Percentiles rank a stretch among this genome's conserved stretches.
phyloP scores from a whole-genome alignment of 1,284 basidiomycete species.

The Ustilago cynodontis region DNA sequence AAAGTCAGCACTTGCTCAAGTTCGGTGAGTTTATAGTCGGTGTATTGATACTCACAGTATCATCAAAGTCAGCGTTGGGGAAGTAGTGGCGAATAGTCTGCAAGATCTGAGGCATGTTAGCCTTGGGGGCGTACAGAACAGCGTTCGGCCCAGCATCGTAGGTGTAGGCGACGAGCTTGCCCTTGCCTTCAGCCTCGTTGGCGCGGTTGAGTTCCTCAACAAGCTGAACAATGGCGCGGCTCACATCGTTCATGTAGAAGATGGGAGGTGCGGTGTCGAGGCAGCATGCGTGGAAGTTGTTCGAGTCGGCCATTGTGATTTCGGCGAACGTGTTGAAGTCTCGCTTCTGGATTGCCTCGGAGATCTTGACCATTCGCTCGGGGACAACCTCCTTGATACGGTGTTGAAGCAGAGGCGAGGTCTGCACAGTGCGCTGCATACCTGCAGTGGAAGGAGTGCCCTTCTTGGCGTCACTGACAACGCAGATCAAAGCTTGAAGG shows the following conservation, averaged over 20 bases:
- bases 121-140: conserved; percentile 88
- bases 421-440: conserved; percentile 97
- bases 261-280: conserved; percentile 97
- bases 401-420: conserved; percentile 87
- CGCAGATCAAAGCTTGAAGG: conserved; percentile 96
- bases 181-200: conserved; percentile 73
- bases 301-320: conserved; percentile 96
- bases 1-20: neutral
- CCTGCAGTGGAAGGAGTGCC: conserved; percentile 93
- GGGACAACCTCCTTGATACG: conserved; percentile 90
- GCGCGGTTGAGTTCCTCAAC: conserved; percentile 95
- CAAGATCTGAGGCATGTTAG: conserved; percentile 57
- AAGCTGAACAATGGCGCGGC: conserved; percentile 71
- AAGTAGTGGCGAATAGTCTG: conserved; percentile 67
- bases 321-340: conserved; percentile 91
- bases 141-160: conserved; percentile 99
- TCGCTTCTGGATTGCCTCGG: conserved; percentile 79
- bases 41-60: conserved; percentile 53
- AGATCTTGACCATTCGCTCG: conserved; percentile 84
- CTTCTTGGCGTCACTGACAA: conserved; percentile 96
- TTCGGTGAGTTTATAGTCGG: neutral
- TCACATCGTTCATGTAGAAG: conserved; percentile 99
- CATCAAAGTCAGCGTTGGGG: conserved; percentile 69
- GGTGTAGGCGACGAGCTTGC: conserved; percentile 91
- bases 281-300: conserved; percentile 90